Base-by-base conservation (phyloP, 176 grass and related monocot genomes). In the Dendrocalamus sinicus region DNA sequence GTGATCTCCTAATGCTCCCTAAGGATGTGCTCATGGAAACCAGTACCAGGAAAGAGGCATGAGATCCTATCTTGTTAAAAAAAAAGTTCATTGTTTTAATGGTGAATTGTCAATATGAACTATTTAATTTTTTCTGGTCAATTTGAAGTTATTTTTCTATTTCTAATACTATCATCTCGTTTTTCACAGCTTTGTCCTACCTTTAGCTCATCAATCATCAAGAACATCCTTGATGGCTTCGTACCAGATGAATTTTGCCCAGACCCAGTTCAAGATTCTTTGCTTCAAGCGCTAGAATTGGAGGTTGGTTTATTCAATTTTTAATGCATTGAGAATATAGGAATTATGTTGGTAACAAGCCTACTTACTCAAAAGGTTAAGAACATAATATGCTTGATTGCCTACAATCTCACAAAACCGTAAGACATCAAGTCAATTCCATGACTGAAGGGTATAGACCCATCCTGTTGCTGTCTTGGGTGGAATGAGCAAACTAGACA, bases 1-100 rank as follows among this genome's bases (percentile, higher is more conserved):
- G 96, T 91, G 96, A 98, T 91, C 93, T 98, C 73, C 88, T 98
- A 41, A 98, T 98, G 96, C 72, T 98, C 28, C 96, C 96, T 87
- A 98, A 98, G 78, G 91, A 98, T 76, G 89, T 94, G 75, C 96
- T 98, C 84, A 86, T 95, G 81, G 96, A 98, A 68, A 91, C 65
- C 54, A 86, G 78, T 57, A 81, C 84, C 30, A 89, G 93, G 78
- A 95, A 92, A 91, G 96, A 98, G 93, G 96, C 82, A 88, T 84
- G 83, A 28, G 30, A 64, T 77, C 55, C 8, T 57, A 9, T 68
- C 54, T 85, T 85, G 6, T 84, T 79, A 7, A 16, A 44, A 67
- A 67, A 17, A 23, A 53, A 22, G 6, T 7, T 9, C 17, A 41
- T 50, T 67, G 30, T 54, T 68, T 59, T 23, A 50, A n/a, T 57